Percentiles rank a stretch among this genome's conserved stretches.
These are phyloP conservation scores for Syzygium jambos DNA, from an alignment of 345 rosid genomes.

Conservation along the genomic window DNA sequence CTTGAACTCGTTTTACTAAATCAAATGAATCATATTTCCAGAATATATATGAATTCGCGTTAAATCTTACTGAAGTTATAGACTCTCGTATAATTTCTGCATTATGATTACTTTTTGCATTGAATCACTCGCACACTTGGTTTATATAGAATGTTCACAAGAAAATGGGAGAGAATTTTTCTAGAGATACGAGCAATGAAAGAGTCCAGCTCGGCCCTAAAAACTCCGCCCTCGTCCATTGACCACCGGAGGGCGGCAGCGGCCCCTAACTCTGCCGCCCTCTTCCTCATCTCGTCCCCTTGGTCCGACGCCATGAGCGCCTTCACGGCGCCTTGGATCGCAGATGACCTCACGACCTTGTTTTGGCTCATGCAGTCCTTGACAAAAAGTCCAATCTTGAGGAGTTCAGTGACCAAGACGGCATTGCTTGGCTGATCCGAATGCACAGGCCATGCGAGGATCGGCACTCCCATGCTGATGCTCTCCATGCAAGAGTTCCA, in stretches of 20 bases:
- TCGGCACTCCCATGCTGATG: conserved; percentile 52
- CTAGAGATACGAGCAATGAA: conserved; percentile 41
- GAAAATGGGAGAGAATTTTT: not conserved
- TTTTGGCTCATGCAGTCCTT: conserved; percentile 18
- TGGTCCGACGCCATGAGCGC: conserved; percentile 38
- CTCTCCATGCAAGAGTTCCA: conserved; percentile 78
- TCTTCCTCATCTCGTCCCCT: conserved; percentile 39
- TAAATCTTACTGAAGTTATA: not conserved
- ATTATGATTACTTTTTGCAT: not conserved
- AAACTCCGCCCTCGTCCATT: conserved; percentile 25
- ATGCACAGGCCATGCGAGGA: conserved; percentile 59
- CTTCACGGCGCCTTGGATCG: conserved; percentile 19
- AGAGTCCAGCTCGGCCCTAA: conserved; percentile 31
- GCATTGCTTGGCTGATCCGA: conserved; percentile 54
- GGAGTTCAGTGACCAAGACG: conserved; percentile 21
- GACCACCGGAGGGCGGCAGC: conserved; percentile 5
- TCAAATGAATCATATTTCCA: not conserved
- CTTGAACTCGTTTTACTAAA: not conserved
- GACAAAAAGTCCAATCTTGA: conserved; percentile 28
- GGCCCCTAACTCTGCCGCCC: conserved; percentile 22
- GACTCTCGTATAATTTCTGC: not conserved
- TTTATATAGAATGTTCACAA: not conserved
- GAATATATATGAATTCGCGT: not conserved
- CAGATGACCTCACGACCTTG: conserved; percentile 8
- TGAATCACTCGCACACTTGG: not conserved